phyloP scores from a whole-genome alignment of 202 grass and related monocot genomes.

The Panicum virgatum region DNA sequence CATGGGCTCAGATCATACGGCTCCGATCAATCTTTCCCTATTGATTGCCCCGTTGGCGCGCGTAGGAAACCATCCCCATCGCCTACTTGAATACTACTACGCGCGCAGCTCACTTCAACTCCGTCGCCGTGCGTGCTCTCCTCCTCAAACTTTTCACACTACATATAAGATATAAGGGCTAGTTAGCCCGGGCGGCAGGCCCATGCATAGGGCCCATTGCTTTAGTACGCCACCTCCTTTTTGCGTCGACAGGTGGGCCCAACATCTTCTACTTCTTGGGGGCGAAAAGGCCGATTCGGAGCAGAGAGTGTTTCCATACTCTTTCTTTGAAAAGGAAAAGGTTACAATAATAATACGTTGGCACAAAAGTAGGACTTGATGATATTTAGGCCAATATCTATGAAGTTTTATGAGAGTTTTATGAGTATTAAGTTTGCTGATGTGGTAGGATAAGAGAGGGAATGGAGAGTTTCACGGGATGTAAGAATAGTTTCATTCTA shows the following conservation, averaged over 20 bases:
- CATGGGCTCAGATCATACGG: no score
- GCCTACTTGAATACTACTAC: neutral
- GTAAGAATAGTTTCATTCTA: no score
- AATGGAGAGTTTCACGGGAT: no score
- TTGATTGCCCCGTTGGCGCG: neutral
- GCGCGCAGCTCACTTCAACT: neutral
- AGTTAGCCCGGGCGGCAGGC: neutral
- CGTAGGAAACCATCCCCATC: slow-evolving; percentile 19
- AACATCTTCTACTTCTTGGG: neutral
- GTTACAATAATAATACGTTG: no score
- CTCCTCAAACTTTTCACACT: neutral
- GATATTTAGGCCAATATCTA: no score
- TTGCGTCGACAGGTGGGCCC: neutral
- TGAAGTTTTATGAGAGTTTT: no score
- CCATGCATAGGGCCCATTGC: neutral
- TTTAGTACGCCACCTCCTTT: neutral
- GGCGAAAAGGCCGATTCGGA: neutral
- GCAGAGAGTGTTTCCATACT: neutral
- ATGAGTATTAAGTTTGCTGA: no score
- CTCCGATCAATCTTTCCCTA: no score
- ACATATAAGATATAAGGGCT: no score
- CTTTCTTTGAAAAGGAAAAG: no score
- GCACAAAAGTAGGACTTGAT: no score
- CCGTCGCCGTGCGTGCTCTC: neutral
- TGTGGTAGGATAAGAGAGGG: no score